Evolutionary conservation across 2,329 filamentous ascomycete species (phyloP).

Genomic region (Periconia digitata): DNA sequence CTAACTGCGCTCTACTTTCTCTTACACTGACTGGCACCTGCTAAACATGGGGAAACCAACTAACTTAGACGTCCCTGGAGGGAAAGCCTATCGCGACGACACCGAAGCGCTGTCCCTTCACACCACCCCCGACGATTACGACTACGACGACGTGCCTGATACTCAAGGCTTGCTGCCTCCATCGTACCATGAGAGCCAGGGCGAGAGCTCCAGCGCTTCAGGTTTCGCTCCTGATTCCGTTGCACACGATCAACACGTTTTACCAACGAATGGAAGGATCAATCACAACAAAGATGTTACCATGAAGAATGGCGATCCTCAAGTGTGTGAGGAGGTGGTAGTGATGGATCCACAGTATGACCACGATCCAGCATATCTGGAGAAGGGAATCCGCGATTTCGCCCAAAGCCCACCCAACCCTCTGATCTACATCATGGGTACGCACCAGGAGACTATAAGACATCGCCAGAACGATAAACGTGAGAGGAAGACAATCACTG

Average conservation of each 20-base stretch:
- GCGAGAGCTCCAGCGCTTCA: conserved; percentile 11
- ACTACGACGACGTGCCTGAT: conserved; percentile 41
- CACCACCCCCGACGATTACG: conserved; percentile 42
- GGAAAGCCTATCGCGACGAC: conserved; percentile 36
- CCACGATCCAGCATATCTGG: conserved; percentile 33
- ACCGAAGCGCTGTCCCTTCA: conserved; percentile 43
- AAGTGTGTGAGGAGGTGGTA: conserved; percentile 26
- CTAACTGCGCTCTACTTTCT: no score
- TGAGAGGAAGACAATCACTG: conserved; percentile 36
- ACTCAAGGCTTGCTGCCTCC: conserved; percentile 32
- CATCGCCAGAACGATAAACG: conserved; percentile 32
- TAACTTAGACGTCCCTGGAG: neutral
- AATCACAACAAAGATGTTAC: conserved; percentile 24
- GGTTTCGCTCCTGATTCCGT: conserved; percentile 3
- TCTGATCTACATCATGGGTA: conserved; percentile 42
- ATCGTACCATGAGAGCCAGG: conserved; percentile 39
- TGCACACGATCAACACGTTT: conserved; percentile 22
- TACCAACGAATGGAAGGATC: conserved; percentile 28
- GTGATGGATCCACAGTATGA: conserved; percentile 37
- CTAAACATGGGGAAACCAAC: neutral
- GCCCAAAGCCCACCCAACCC: conserved; percentile 33
- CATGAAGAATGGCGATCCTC: conserved; percentile 29
- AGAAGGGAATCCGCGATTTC: conserved; percentile 27
- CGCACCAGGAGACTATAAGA: conserved; percentile 39
- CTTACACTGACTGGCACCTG: neutral